Percentiles rank a stretch among this genome's conserved stretches.
These are phyloP conservation scores for Gyrodon lividus DNA, from an alignment of 768 basidiomycete genomes.

Conservation along the genomic window DNA sequence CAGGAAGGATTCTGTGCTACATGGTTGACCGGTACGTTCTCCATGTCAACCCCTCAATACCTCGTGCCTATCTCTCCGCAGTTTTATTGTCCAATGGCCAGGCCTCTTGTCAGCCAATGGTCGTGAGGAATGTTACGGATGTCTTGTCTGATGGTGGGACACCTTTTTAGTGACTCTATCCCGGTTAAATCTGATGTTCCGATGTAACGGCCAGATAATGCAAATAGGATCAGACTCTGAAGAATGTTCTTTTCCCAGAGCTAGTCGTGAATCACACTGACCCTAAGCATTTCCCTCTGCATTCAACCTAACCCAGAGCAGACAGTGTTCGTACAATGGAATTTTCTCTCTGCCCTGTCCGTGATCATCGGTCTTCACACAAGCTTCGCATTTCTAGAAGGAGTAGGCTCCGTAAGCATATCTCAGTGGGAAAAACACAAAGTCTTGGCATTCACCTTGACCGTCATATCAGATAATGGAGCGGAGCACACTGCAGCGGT, in stretches of 20 bases:
- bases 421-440: neutral
- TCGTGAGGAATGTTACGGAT: conserved; percentile 55
- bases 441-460: neutral
- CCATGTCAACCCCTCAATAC: conserved; percentile 44
- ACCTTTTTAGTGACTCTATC: neutral
- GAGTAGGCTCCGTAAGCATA: neutral
- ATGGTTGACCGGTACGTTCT: conserved; percentile 78
- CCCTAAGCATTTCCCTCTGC: conserved; percentile 1
- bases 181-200: neutral
- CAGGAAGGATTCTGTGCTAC: conserved; percentile 77
- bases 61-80: conserved; percentile 24
- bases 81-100: conserved; percentile 93
- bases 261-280: neutral
- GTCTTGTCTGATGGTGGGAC: conserved; percentile 54
- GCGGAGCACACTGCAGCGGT: neutral
- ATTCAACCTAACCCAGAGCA: neutral
- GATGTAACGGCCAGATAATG: neutral
- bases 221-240: neutral
- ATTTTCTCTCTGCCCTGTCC: neutral
- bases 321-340: neutral
- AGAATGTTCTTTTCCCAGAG: neutral
- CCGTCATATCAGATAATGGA: neutral
- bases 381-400: neutral
- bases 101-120: conserved; percentile 42
- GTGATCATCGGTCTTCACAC: neutral